These are phyloP conservation scores for Diplodia corticola DNA, from an alignment of 2,329 filamentous ascomycete species.

Conservation along the genomic window DNA sequence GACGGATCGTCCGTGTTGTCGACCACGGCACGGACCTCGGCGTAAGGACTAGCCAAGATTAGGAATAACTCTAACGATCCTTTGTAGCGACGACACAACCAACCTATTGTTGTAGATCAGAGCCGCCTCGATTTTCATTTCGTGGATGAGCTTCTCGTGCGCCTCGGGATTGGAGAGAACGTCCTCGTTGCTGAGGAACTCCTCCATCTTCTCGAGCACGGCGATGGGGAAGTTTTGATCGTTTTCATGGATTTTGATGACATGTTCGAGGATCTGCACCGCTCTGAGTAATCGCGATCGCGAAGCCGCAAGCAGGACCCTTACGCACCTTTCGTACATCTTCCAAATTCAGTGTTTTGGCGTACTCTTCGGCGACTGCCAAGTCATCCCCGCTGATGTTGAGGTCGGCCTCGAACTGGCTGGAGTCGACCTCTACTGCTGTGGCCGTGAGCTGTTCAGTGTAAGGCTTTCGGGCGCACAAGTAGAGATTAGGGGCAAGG, in stretches of 20 bases:
- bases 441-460: neutral
- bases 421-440: neutral
- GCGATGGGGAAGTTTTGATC: constrained; percentile 52
- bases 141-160: constrained; percentile 51
- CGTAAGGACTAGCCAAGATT: constrained; percentile 23
- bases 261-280: constrained; percentile 27
- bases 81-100: neutral
- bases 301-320: neutral
- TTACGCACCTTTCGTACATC: neutral
- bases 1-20: constrained; percentile 26
- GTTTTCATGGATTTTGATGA: constrained; percentile 46
- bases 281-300: neutral
- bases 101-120: constrained; percentile 47
- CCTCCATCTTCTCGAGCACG: constrained; percentile 44
- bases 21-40: constrained; percentile 26
- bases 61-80: neutral
- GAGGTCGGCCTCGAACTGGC: constrained; percentile 19
- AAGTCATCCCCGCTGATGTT: constrained; percentile 24
- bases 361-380: constrained; percentile 19
- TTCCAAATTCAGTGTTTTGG: constrained; percentile 19
- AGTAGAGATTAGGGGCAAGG: neutral
- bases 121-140: constrained; percentile 58
- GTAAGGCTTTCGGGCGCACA: neutral
- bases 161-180: constrained; percentile 50
- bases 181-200: constrained; percentile 48